Evolutionary conservation across 768 basidiomycete species (phyloP), one percentile per base, ranked within the genome.

Genomic region (Rhodotorula graminis): DNA sequence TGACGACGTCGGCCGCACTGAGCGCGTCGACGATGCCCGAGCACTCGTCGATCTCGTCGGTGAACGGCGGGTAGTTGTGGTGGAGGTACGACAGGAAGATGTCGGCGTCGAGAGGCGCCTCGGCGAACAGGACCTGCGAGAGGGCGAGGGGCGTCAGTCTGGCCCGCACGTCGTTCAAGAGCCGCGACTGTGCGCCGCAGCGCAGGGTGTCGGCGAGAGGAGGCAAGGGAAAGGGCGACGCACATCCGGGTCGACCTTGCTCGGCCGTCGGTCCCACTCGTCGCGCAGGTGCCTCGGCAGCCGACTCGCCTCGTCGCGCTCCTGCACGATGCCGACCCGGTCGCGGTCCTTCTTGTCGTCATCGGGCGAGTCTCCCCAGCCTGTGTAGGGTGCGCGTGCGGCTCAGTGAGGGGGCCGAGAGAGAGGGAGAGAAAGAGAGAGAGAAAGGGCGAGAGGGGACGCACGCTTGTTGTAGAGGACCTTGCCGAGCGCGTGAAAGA

Each of bases 401-500:
- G 25, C 18, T 56, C 49, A 40, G 40, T 27, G 58, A 2, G 29
- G 25, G 5, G 8, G 42, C 1, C 21, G 27, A 25, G 29, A 29
- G 29, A 1, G 53, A 25, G 50, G 37, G 23, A 64, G 29, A 33
- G 27, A 52, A n/a, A 25, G 29, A 29, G 29, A 1, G 53, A 25
- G 50, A 46, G 23, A 64, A 25, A 33, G 27, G n/a, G 40, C 25
- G 46, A 31, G 66, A 42, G 19, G 18, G 16, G 46, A 47, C 76
- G 27, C 52, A 96, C 96, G 87, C 81, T 98, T 99, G 80, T 95
- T 97, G 80, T 96, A 98, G 61, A 98, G 80, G 2, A 98, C 86
- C 82, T 91, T 95, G 25, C 96, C 96, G 61, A 99, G 83, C 27
- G 97, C 81, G 81, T 97, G 96, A 79, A 99, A 99, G 63, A 99